Evolutionary conservation across 768 basidiomycete genomes (phyloP).

Genomic region (Boletales sp.): DNA sequence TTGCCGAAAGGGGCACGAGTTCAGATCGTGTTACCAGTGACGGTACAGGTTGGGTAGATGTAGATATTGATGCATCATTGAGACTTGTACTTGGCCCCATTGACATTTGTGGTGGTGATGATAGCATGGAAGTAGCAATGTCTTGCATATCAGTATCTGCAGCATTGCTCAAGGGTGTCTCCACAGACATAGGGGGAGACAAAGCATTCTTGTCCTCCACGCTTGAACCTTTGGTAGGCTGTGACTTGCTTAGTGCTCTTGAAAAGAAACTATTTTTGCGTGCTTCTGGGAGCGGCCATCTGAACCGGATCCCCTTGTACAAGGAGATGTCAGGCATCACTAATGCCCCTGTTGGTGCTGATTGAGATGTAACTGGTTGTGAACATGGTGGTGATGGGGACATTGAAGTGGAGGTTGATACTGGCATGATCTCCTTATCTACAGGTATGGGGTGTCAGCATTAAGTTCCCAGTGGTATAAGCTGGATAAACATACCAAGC

Average conservation of each 20-base stretch:
- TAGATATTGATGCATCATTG: too few species aligned
- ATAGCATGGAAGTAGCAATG: not conserved
- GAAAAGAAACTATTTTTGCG: constrained; percentile 24
- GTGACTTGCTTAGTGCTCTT: constrained; percentile 9
- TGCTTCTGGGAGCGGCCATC: constrained; percentile 5
- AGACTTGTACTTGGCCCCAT: not conserved
- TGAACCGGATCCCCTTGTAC: constrained; percentile 21
- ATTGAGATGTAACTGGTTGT: not conserved
- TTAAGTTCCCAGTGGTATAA: too few species aligned
- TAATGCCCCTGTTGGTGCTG: constrained; percentile 1
- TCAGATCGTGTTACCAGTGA: too few species aligned
- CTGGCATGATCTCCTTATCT: not conserved
- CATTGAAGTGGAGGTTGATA: not conserved
- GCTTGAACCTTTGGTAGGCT: not conserved
- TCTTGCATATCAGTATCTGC: constrained; percentile 7
- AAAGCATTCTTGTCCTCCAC: not conserved
- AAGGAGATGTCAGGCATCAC: constrained; percentile 23
- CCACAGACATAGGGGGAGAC: not conserved
- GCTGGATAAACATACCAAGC: not conserved
- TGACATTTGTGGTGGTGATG: not conserved
- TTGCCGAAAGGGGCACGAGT: not conserved
- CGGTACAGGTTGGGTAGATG: too few species aligned
- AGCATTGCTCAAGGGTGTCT: not conserved
- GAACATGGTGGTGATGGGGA: not conserved
- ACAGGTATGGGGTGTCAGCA: too few species aligned